Base-by-base conservation (phyloP, 768 basidiomycete genomes). In the Termitomyces sp. region DNA sequence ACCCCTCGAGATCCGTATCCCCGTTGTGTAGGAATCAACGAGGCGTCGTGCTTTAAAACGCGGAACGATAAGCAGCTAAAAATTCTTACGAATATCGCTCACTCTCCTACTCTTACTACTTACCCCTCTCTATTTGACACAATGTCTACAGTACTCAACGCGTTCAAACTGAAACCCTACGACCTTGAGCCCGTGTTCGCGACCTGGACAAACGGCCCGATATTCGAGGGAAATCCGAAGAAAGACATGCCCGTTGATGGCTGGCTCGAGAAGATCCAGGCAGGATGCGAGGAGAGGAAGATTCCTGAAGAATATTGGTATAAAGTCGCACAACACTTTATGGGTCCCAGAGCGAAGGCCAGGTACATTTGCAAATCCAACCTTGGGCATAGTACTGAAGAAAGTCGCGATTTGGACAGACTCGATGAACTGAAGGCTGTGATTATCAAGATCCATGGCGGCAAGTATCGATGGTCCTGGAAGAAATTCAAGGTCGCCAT, bases 221-320 rank as follows among this genome's bases (percentile, higher is more conserved):
- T 74, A 53, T 92, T 90, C 66, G 71, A 75, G 57, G 89, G 90
- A 19, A 84, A 84, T 61, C 72, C 82, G 14, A 86, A 82, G 80
- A 86, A 85, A 63, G 89, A 91, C 68, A 72, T 72, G 32, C 75
- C 84, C 0, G 83, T 92, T 45, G 84, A 87, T 63, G 82, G 86
- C 54, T 92, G 90, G 89, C 75, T 92, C 53, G 76, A 83, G 51
- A 73, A 81, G 62, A 86, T 91, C 69, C 89, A 82, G 72, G 74
- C 78, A 35, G 90, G 88, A n/a, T 90, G 89, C 61, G 65, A 80
- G 52, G 77, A 87, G 62, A 81, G 84, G 60, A 82, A 86, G 50
- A 80, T 92, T 25, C 90, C 90, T 38, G 82, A 87, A 67, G 88
- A 90, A 62, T 90, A 81, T 70, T 91, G 90, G 90, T 83, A 90